Evolutionary conservation across 441 rosid species (phyloP).

Genomic region (Flueggea neowawraea): DNA sequence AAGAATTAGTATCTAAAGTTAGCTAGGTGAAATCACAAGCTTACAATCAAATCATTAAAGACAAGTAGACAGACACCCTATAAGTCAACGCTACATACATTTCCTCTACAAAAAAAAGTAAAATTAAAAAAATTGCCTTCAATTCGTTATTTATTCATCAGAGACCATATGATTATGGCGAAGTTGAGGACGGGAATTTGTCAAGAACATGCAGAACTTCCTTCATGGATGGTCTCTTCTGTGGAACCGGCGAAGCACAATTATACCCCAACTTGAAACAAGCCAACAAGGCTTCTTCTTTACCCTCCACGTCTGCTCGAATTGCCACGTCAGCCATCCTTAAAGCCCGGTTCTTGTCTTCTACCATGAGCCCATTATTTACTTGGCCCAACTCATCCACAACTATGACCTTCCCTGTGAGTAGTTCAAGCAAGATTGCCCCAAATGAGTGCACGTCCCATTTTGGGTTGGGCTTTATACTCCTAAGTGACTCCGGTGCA

Average conservation of each 20-base stretch:
- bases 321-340: slow-evolving; percentile 66
- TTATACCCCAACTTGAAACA: slow-evolving; percentile 68
- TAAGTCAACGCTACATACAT: slow-evolving; percentile 30
- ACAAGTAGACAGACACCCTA: slow-evolving; percentile 2
- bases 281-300: slow-evolving; percentile 60
- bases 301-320: slow-evolving; percentile 73
- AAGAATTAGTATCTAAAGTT: slow-evolving; percentile 17
- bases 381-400: slow-evolving; percentile 78
- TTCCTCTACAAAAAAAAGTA: slow-evolving; percentile 11
- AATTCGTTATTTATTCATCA: slow-evolving; percentile 3
- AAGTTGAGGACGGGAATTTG: slow-evolving; percentile 42
- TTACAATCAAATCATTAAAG: slow-evolving; percentile 10
- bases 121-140: no score
- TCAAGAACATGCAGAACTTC: slow-evolving; percentile 68
- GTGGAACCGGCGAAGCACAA: slow-evolving; percentile 73
- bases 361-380: slow-evolving; percentile 53
- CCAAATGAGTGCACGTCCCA: slow-evolving; percentile 92
- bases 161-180: slow-evolving; percentile 27
- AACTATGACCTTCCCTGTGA: slow-evolving; percentile 61
- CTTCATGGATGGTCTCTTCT: slow-evolving; percentile 81
- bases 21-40: slow-evolving; percentile 6
- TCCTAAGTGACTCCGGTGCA: slow-evolving; percentile 75
- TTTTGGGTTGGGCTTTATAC: slow-evolving; percentile 70
- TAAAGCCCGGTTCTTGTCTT: slow-evolving; percentile 53
- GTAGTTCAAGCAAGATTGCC: slow-evolving; percentile 63